Base-by-base conservation (phyloP, 768 basidiomycete species). In the Chalciporus sphaerocephalus region DNA sequence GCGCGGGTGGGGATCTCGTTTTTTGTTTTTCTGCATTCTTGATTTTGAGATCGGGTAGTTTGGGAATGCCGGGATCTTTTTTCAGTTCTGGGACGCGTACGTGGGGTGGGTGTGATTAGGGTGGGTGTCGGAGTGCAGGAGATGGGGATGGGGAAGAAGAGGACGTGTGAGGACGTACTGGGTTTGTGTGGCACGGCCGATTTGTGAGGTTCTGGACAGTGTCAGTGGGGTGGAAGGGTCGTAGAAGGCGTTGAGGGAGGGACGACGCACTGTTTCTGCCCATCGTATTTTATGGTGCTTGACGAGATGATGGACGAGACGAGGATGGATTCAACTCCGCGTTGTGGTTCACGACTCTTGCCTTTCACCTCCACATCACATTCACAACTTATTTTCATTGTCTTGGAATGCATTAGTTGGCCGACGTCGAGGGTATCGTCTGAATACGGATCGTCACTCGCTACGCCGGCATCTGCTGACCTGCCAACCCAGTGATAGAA, bases 1-100 rank as follows among this genome's bases (percentile, higher is more conserved):
- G 59, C 25, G 63, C 39, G 39, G 64, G 55, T 40, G 41, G 52
- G 32, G 66, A 57, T 18, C 65, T 71, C 17, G 67, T 66, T 42
- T 70, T 73, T 33, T 74, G 71, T 46, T 74, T 78, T 30, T 70
- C 74, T 44, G 72, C 73, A 68, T 78, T 76, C 47, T 74, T 69
- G 24, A 70, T 68, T 69, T 88, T 89, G 38, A 87, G 69, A 66
- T 81, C 74, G 13, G 88, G 85, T 2, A 95, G 76, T 57, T 86
- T 82, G 6, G 92, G 92, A 2, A 96, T 71, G 15, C 92, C 93
- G 27, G 88, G 87, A 62, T 95, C 92, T 60, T 90, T 93, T 67
- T 87, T 92, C 32, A 92, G 69, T 60, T 87, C 90, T 92, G 5
- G 16, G 13, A 10, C 23, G 32, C 17, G 24, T n/a, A n/a, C n/a